These are phyloP conservation scores for Calcarisporium arbuscula DNA, from an alignment of 2,329 filamentous ascomycete genomes.

Conservation along the genomic window DNA sequence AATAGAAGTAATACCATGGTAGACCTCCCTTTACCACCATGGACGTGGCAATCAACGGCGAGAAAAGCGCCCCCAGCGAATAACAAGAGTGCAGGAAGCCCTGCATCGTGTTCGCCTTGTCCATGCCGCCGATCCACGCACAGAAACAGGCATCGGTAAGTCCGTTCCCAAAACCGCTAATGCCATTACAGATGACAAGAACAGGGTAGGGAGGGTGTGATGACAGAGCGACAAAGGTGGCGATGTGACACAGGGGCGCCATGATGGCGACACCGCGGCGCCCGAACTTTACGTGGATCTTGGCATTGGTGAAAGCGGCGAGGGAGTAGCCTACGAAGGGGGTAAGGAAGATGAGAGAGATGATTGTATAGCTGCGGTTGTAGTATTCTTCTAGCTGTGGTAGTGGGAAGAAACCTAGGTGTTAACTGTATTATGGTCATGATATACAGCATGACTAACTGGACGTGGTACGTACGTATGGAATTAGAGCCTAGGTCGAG, in stretches of 20 bases:
- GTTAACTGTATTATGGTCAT: too few relatives aligned
- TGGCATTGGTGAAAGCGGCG: conserved; percentile 55
- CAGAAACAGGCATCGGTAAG: conserved; percentile 48
- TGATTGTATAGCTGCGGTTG: conserved; percentile 49
- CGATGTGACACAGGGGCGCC: conserved; percentile 52
- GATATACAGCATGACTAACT: conserved; percentile 1
- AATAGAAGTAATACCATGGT: conserved; percentile 65
- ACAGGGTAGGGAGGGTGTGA: conserved; percentile 60
- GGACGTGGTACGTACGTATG: conserved; percentile 23
- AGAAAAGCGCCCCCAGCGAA: conserved; percentile 56
- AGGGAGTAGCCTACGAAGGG: conserved; percentile 57
- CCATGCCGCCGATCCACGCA: conserved; percentile 55
- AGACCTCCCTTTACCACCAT: conserved; percentile 55
- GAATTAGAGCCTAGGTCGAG: conserved; percentile 24
- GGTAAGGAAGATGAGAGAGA: conserved; percentile 58
- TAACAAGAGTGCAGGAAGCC: conserved; percentile 62
- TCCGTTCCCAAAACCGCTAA: conserved; percentile 63
- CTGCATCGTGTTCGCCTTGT: conserved; percentile 59
- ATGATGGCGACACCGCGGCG: conserved; percentile 62
- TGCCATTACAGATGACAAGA: conserved; percentile 53
- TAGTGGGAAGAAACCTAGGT: too few relatives aligned
- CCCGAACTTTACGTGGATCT: conserved; percentile 53
- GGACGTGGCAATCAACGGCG: conserved; percentile 59
- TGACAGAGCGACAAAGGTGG: conserved; percentile 54
- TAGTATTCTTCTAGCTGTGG: conserved; percentile 55